Evolutionary conservation across 495 filamentous ascomycete genomes (phyloP), one percentile per base, ranked within the genome.

Genomic region (Entonaema liquescens): DNA sequence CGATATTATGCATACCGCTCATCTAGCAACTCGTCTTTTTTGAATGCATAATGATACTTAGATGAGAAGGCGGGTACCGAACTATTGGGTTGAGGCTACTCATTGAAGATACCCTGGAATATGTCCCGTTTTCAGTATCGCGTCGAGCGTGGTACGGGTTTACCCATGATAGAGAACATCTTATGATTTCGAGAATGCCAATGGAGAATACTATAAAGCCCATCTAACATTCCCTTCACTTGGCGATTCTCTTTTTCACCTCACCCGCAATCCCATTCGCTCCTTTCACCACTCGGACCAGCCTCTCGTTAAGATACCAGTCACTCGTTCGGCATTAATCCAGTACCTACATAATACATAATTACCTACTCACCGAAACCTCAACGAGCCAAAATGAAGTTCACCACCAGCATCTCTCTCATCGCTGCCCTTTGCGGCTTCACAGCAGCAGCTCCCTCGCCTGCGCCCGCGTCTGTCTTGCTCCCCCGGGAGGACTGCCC

Each of bases 381-480:
- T 49, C 42, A 23, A 53, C 49, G 21, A 28, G 40, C 19, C 31
- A 62, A 26, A 4, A 63, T 63, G 60, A 63, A 54, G 49, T 38
- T 63, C 49, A 63, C 60, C 33, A 29, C 47, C 19, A 6, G 2
- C 12, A 6, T 26, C 47, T 25, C 31, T 31, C n/a, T 19, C 29
- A 25, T 47, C 59, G 29, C 47, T 29, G 31, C 31, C 29, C 15
- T 53, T 21, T 29, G 29, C 28, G 12, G 59, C 59, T 15, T 62
- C 29, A 31, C 49, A 12, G 15, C 49, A 19, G 47, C 49, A 1
- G 15, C 29, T 8, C 19, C 31, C 5, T 25, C 28, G 3, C 26
- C 52, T 5, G 58, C 13, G 2, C 25, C 13, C 25, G 25, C 25
- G 11, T 28, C 47, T 13, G 47, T 9, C 19, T 17, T 28, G 0